These are phyloP conservation scores for Wickerhamomyces sp. DNA, from an alignment of 1,139 yeast genomes.

Conservation along the genomic window DNA sequence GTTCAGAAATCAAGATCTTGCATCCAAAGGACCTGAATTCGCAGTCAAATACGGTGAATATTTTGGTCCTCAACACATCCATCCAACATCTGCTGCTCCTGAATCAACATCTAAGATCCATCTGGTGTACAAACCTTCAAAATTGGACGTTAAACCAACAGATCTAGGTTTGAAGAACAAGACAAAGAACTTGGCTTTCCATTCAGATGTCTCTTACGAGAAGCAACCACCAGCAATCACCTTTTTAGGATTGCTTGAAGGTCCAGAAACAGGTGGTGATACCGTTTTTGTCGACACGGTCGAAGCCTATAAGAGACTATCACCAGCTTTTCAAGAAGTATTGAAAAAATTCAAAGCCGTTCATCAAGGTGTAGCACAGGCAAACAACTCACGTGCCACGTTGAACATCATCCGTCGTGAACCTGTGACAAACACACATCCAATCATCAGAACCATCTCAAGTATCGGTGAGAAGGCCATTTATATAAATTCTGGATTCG, in stretches of 20 bases:
- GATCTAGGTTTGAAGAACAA: slow-evolving; percentile 21
- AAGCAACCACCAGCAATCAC: slow-evolving; percentile 66
- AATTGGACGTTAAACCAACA: slow-evolving; percentile 18
- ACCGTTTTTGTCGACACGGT: slow-evolving; percentile 57
- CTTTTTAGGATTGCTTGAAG: slow-evolving; percentile 50
- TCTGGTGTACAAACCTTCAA: slow-evolving; percentile 48
- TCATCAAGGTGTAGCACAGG: slow-evolving; percentile 64
- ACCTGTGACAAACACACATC: slow-evolving; percentile 55
- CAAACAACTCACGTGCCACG: slow-evolving; percentile 40
- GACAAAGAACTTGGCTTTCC: slow-evolving; percentile 43
- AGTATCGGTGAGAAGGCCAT: slow-evolving; percentile 56
- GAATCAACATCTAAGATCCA: slow-evolving; percentile 53
- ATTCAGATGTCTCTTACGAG: slow-evolving; percentile 66
- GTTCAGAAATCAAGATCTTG: slow-evolving; percentile 59
- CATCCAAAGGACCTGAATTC: slow-evolving; percentile 46
- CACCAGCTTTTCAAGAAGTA: slow-evolving; percentile 50
- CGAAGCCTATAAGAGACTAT: slow-evolving; percentile 59
- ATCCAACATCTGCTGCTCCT: slow-evolving; percentile 69
- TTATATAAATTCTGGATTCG: slow-evolving; percentile 54
- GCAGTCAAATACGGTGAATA: slow-evolving; percentile 49
- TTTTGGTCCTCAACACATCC: slow-evolving; percentile 67
- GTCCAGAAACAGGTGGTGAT: slow-evolving; percentile 64
- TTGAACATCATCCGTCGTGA: slow-evolving; percentile 60
- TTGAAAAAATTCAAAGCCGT: slow-evolving; percentile 51
- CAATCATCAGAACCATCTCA: slow-evolving; percentile 62